Conservation (phyloP, 345 rosid genomes). For the Diplotaxis tenuifolia region DNA sequence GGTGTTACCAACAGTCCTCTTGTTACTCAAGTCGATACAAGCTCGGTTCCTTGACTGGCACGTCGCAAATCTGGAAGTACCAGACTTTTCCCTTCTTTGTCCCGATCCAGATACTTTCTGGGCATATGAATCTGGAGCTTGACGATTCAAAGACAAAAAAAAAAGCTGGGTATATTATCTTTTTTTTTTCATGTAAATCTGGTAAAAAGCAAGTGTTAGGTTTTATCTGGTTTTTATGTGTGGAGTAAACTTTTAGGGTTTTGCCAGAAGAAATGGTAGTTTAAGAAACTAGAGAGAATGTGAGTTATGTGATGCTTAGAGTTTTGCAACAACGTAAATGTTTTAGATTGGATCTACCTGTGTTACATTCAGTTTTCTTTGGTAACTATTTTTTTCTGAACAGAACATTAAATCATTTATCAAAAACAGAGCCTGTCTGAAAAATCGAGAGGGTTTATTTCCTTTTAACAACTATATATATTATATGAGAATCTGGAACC, state of each 20-base stretch:
- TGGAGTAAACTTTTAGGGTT: conserved; percentile 3
- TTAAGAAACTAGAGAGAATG: neutral
- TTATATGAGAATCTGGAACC: neutral
- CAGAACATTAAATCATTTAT: neutral
- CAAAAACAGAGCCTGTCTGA: neutral
- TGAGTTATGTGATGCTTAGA: neutral
- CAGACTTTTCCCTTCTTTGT: conserved; percentile 75
- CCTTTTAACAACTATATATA: neutral
- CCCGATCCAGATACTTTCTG: conserved; percentile 90
- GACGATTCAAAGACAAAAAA: conserved; percentile 28
- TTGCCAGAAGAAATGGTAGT: conserved; percentile 18
- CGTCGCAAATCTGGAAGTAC: conserved; percentile 84
- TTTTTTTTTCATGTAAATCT: conserved; percentile 29
- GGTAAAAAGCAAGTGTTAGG: neutral
- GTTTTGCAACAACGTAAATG: neutral
- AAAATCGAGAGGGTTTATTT: neutral
- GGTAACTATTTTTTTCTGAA: neutral
- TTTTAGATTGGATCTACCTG: neutral
- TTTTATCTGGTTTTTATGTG: neutral
- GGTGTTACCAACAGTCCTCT: conserved; percentile 74
- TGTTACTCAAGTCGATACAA: conserved; percentile 67
- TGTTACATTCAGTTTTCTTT: neutral
- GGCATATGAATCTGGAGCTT: conserved; percentile 75
- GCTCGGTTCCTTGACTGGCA: conserved; percentile 91
- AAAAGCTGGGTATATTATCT: conserved; percentile 2